phyloP scores from a whole-genome alignment of 441 rosid species.

The Croton laevigatus region DNA sequence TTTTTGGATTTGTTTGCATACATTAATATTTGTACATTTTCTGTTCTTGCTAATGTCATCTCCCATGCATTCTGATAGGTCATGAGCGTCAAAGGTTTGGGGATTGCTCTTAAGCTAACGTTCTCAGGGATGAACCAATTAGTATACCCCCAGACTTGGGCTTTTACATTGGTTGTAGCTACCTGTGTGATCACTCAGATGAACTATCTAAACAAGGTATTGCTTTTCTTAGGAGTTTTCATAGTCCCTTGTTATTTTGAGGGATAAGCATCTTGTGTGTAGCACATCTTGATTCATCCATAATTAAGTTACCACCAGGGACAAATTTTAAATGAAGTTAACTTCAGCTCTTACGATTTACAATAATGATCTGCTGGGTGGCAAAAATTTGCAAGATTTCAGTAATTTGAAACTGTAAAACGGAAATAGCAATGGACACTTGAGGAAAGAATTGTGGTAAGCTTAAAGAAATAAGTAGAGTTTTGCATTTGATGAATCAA shows the following conservation, averaged over 20 bases:
- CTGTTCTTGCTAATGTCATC: not conserved
- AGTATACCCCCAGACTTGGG: slow-evolving; percentile 68
- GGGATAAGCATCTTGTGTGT: not conserved
- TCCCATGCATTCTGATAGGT: slow-evolving; percentile 43
- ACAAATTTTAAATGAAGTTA: not conserved
- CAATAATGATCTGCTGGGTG: not conserved
- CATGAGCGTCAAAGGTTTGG: slow-evolving; percentile 84
- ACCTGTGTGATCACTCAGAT: slow-evolving; percentile 61
- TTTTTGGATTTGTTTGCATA: not conserved
- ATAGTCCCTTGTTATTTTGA: not conserved
- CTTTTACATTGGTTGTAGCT: slow-evolving; percentile 53
- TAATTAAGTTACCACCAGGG: too few relatives aligned
- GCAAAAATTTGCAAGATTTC: too few relatives aligned
- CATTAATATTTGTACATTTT: not conserved
- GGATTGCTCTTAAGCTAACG: slow-evolving; percentile 79
- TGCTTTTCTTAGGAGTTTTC: not conserved
- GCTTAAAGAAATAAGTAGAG: not conserved
- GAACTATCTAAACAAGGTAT: slow-evolving; percentile 83
- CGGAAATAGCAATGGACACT: not conserved
- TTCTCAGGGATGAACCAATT: slow-evolving; percentile 77
- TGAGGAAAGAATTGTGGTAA: not conserved
- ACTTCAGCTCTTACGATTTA: not conserved
- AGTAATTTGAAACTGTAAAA: not conserved
- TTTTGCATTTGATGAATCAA: not conserved
- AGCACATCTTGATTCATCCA: not conserved